phyloP scores from a whole-genome alignment of 192 early-diverging fungal genomes.

The Linnemannia schmuckeri region DNA sequence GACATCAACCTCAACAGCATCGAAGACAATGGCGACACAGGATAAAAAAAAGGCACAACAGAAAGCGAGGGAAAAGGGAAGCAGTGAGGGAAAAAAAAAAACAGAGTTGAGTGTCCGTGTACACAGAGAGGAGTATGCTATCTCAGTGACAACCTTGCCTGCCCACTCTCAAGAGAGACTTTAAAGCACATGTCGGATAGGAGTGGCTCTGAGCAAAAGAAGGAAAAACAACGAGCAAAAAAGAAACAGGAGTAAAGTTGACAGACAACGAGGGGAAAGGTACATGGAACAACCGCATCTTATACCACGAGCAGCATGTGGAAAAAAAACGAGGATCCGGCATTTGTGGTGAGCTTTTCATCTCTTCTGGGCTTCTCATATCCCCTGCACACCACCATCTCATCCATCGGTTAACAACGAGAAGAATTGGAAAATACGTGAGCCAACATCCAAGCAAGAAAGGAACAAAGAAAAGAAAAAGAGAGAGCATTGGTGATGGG shows the following conservation, averaged over 20 bases:
- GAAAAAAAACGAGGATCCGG: neutral
- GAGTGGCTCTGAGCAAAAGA: conserved; percentile 1
- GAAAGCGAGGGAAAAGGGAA: conserved; percentile 3
- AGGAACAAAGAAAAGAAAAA: neutral
- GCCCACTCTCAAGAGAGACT: neutral
- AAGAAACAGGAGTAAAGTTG: neutral
- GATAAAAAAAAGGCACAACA: neutral
- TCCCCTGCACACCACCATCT: neutral
- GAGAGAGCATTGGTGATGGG: neutral
- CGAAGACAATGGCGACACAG: conserved; percentile 2
- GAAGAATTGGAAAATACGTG: neutral
- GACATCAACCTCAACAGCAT: neutral
- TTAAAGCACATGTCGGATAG: neutral
- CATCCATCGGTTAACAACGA: neutral
- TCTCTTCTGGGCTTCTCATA: neutral
- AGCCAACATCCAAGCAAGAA: neutral
- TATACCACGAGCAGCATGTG: neutral
- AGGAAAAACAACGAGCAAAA: neutral
- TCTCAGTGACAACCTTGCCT: neutral
- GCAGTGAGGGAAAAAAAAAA: neutral
- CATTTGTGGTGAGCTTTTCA: neutral
- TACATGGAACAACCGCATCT: neutral
- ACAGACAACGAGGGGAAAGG: neutral
- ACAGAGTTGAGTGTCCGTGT: conserved; percentile 6
- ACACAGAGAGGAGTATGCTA: neutral